A percentile compares a stretch with the other conserved stretches of the same genome.
Conservation (phyloP, 106 monocot genomes). For the Cymbidium sinense region DNA sequence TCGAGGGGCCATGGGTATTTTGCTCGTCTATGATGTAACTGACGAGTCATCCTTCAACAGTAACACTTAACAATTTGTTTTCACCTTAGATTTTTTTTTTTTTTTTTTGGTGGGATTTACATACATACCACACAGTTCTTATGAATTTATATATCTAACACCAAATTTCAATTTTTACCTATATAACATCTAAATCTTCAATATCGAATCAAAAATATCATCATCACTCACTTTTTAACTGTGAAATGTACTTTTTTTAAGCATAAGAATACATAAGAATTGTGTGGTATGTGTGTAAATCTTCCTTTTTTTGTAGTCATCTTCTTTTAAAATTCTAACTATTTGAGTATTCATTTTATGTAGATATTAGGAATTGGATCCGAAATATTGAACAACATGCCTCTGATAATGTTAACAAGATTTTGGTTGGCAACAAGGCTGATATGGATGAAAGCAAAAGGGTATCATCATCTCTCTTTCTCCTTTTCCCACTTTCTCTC, state of each 20-base stretch:
- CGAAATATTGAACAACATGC: slow-evolving; percentile 73
- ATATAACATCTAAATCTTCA: too few relatives aligned
- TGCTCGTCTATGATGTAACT: slow-evolving; percentile 70
- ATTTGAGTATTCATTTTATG: neutral
- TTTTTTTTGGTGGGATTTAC: too few relatives aligned
- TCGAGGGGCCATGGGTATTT: slow-evolving; percentile 74
- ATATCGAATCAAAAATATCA: too few relatives aligned
- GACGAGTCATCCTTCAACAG: slow-evolving; percentile 82
- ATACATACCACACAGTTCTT: too few relatives aligned
- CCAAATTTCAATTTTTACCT: too few relatives aligned
- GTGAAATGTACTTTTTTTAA: too few relatives aligned
- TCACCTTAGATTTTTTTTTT: neutral
- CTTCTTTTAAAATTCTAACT: neutral
- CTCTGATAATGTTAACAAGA: slow-evolving; percentile 72
- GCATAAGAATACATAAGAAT: too few relatives aligned
- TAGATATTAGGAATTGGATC: slow-evolving; percentile 79
- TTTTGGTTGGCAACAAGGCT: slow-evolving; percentile 67
- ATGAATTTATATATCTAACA: too few relatives aligned
- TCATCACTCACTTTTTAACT: too few relatives aligned
- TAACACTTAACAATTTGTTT: slow-evolving; percentile 20
- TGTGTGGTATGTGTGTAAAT: too few relatives aligned
- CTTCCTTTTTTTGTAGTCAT: neutral
- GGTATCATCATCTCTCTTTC: slow-evolving; percentile 18
- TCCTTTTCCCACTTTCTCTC: neutral
- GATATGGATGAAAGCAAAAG: slow-evolving; percentile 88